Evolutionary conservation across 2,329 filamentous ascomycete species (phyloP).

Genomic region (Trichothecium roseum): DNA sequence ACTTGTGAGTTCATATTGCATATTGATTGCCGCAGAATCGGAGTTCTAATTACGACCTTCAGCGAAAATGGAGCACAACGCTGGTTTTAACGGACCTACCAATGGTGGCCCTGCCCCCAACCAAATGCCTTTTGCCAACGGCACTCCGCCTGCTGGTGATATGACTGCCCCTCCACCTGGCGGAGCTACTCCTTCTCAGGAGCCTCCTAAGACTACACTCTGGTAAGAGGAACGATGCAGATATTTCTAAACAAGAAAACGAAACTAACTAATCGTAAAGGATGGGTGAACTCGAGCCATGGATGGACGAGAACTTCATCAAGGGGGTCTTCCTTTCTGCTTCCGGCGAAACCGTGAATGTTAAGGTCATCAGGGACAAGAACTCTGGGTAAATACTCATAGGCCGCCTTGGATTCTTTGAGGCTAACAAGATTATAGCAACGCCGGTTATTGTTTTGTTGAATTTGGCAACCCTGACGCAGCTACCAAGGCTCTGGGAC

Average conservation of each 20-base stretch:
- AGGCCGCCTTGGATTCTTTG: neutral
- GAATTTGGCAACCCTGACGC: conserved; percentile 78
- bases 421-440: conserved; percentile 43
- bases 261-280: conserved; percentile 38
- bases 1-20: neutral
- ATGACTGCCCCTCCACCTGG: conserved; percentile 22
- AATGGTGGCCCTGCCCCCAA: conserved; percentile 19
- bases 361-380: conserved; percentile 99
- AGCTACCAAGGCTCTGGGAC: conserved; percentile 78
- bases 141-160: conserved; percentile 26
- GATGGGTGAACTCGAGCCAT: conserved; percentile 98
- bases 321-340: conserved; percentile 83
- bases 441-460: conserved; percentile 97
- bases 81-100: conserved; percentile 18
- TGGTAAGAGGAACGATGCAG: conserved; percentile 29
- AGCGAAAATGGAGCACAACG: conserved; percentile 22
- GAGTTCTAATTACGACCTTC: no score
- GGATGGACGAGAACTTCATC: conserved; percentile 99
- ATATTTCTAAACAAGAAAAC: no score
- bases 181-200: conserved; percentile 22
- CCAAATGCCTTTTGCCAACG: conserved; percentile 27
- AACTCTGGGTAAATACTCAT: conserved; percentile 70
- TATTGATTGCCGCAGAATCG: neutral
- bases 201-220: conserved; percentile 47
- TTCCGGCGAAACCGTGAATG: conserved; percentile 89